Evolutionary conservation across 2,329 filamentous ascomycete species (phyloP).

Genomic region (Ophiostoma australiae): DNA sequence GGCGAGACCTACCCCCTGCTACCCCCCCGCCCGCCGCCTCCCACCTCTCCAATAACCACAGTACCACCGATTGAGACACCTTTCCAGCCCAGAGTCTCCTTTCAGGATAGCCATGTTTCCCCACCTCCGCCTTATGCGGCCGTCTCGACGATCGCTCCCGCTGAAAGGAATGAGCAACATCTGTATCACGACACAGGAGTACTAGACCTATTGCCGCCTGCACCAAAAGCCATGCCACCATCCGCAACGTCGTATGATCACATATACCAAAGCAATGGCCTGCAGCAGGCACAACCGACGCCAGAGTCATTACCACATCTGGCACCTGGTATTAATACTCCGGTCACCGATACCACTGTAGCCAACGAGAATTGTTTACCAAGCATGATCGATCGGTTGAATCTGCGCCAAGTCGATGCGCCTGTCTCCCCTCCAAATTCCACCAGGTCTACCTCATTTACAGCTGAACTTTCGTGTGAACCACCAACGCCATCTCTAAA

Average conservation of each 20-base stretch:
- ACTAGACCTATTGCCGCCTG: neutral
- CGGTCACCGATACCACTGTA: neutral
- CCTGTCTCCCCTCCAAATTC: neutral
- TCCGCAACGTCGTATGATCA: neutral
- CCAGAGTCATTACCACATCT: neutral
- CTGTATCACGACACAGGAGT: neutral
- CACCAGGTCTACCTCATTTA: neutral
- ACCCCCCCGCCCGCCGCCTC: conserved; percentile 13
- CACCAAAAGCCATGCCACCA: neutral
- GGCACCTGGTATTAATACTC: no score
- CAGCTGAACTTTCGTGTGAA: neutral
- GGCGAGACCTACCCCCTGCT: conserved; percentile 15
- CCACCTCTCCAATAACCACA: neutral
- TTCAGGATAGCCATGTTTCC: neutral
- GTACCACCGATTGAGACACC: neutral
- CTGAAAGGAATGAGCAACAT: neutral
- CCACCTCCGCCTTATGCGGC: neutral
- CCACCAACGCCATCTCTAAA: neutral
- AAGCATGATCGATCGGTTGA: conserved; percentile 1
- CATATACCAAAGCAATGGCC: neutral
- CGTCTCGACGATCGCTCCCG: neutral
- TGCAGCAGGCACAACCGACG: neutral
- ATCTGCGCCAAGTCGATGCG: neutral
- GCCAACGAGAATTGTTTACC: neutral
- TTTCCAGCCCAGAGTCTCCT: neutral